Evolutionary conservation across 768 basidiomycete species (phyloP), one percentile per base, ranked within the genome.

Genomic region (Pleurotus tuoliensis): DNA sequence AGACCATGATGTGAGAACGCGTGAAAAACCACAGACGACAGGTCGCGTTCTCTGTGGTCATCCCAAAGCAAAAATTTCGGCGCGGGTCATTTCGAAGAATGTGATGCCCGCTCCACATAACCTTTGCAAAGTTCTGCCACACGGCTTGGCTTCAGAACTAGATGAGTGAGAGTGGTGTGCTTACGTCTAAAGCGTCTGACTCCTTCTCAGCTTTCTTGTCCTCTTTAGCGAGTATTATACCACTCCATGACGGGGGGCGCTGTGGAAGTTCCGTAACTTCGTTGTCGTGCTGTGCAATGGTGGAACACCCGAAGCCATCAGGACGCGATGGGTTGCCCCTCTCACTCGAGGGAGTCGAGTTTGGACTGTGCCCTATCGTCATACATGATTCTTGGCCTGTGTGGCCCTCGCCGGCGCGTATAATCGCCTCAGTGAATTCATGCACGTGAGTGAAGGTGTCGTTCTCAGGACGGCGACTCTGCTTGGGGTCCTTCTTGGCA

Each of bases 1-100:
- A 59, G 2, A 65, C 64, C 13, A 65, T 16, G 11, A 66, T 41
- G 4, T 56, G 50, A 3, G 63, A 59, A 15, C 68, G 67, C 24
- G 55, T 58, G 47, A 45, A 59, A 54, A 40, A 64, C 73, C 73
- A 73, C 18, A 72, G 1, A 20, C 71, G 59, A 62, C 66, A 58
- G 0, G 41, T 8, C 0, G 22, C 61, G 50, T 66, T 60, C 50
- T 73, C 66, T 20, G 70, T 56, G 0, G 66, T 71, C 16, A 71
- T 63, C 0, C 69, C 71, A 18, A 67, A 63, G 2, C 60, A 55
- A 25, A 68, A 66, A 4, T 65, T 53, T 5, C 64, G 56, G 34
- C 64, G 54, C 0, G 60, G 66, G 53, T 73, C 24, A 24, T 24
- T 24, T 24, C 24, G 24, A 24, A 24, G 24, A 24, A 24, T 24